phyloP scores from a whole-genome alignment of 2,329 filamentous ascomycete genomes.

The Chaetomiaceae sp. region DNA sequence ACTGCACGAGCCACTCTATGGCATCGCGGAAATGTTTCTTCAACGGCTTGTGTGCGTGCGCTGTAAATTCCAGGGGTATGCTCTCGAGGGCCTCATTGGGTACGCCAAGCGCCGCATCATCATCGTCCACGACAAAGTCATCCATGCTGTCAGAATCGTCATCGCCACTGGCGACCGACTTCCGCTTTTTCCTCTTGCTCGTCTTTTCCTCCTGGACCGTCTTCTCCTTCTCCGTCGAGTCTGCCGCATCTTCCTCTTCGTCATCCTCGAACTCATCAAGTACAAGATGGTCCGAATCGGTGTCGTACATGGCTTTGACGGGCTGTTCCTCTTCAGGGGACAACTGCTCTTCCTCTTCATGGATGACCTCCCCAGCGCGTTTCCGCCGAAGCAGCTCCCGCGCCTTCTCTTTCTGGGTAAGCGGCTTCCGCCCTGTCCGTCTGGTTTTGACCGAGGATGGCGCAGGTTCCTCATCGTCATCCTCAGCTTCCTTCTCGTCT shows the following conservation, averaged over 20 bases:
- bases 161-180: slow-evolving; percentile 9
- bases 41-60: slow-evolving; percentile 60
- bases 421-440: slow-evolving; percentile 13
- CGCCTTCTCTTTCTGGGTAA: slow-evolving; percentile 27
- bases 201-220: slow-evolving; percentile 8
- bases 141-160: slow-evolving; percentile 36
- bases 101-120: slow-evolving; percentile 50
- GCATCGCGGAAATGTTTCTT: slow-evolving; percentile 70
- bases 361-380: slow-evolving; percentile 28
- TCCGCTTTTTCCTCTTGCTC: slow-evolving; percentile 8
- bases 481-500: slow-evolving; percentile 8
- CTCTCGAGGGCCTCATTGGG: slow-evolving; percentile 42
- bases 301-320: slow-evolving; percentile 29
- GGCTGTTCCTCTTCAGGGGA: slow-evolving; percentile 13
- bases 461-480: neutral
- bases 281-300: slow-evolving; percentile 29
- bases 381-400: slow-evolving; percentile 31
- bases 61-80: slow-evolving; percentile 67
- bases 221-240: slow-evolving; percentile 2
- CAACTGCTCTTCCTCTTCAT: slow-evolving; percentile 18
- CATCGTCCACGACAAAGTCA: slow-evolving; percentile 63
- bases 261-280: slow-evolving; percentile 34
- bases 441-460: neutral
- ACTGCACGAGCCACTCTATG: slow-evolving; percentile 78
- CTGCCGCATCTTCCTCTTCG: slow-evolving; percentile 27